Percentiles rank a stretch among this genome's conserved stretches.
Conservation (phyloP, 148 eudicot genomes). For the Rhododendron henanense region DNA sequence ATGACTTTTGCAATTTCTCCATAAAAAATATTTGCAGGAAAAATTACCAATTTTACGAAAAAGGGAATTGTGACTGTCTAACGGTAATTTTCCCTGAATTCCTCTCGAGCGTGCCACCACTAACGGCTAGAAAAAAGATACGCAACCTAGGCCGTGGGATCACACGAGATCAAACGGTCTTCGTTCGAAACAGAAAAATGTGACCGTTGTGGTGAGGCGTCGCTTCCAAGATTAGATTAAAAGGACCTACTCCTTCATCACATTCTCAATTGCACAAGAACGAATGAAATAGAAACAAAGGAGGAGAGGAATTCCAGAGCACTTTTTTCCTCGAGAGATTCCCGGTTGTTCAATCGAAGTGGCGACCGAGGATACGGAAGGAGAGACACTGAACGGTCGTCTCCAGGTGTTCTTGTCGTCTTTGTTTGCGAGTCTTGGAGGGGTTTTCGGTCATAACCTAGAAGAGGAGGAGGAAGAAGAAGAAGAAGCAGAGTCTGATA, state of each 20-base stretch:
- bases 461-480: conserved; percentile 17
- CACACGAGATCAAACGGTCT: conserved; percentile 12
- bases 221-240: not conserved
- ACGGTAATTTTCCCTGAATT: not conserved
- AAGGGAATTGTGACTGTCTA: not conserved
- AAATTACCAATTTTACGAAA: not conserved
- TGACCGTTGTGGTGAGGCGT: conserved; percentile 21
- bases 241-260: not conserved
- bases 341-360: conserved; percentile 11
- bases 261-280: not conserved
- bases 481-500: conserved; percentile 17
- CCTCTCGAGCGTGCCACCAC: not conserved
- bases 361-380: conserved; percentile 49
- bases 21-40: not conserved
- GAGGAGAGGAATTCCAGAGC: not conserved
- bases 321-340: not conserved
- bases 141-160: conserved; percentile 3
- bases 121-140: conserved; percentile 4
- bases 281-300: not conserved
- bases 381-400: conserved; percentile 54
- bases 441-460: conserved; percentile 33
- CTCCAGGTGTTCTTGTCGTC: conserved; percentile 53
- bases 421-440: conserved; percentile 48
- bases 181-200: conserved; percentile 11
- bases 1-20: not conserved